Conservation (phyloP, 1,284 basidiomycete species). For the Cutaneotrichosporon sp. region DNA sequence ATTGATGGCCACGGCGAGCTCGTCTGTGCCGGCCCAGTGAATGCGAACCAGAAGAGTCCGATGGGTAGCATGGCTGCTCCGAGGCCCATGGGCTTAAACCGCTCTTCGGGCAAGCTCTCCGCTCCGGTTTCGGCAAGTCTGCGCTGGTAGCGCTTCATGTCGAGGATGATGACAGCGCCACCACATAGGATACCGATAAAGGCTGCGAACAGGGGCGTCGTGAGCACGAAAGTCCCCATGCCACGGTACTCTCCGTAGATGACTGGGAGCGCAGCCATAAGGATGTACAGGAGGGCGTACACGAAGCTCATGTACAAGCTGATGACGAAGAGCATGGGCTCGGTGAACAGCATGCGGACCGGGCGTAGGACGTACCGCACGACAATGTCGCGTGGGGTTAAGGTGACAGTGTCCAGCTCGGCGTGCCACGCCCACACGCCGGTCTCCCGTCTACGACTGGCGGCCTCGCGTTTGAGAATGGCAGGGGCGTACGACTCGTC, state of each 20-base stretch:
- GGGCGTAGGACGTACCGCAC: conserved; percentile 22
- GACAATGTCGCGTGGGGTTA: conserved; percentile 18
- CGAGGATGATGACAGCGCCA: conserved; percentile 18
- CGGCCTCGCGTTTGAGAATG: conserved; percentile 18
- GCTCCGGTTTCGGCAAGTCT: background rate
- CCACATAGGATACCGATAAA: conserved; percentile 23
- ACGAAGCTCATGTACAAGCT: conserved; percentile 26
- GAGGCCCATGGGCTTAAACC: conserved; percentile 22
- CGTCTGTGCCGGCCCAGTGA: conserved; percentile 22
- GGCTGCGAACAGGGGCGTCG: conserved; percentile 15
- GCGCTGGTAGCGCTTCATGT: conserved; percentile 19
- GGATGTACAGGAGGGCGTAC: conserved; percentile 27
- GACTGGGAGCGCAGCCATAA: conserved; percentile 23
- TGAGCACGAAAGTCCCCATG: conserved; percentile 2
- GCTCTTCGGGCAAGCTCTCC: conserved; percentile 18
- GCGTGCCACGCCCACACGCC: conserved; percentile 19
- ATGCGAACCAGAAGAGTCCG: conserved; percentile 28
- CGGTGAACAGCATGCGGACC: conserved; percentile 20
- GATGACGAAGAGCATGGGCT: conserved; percentile 24
- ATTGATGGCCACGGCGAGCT: conserved; percentile 19
- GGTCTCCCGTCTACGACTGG: conserved; percentile 11
- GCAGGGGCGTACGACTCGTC: conserved; percentile 21
- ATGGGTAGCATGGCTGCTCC: conserved; percentile 15
- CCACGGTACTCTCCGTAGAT: conserved; percentile 24
- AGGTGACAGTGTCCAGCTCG: conserved; percentile 16